phyloP scores from a whole-genome alignment of 192 early-diverging fungal species.

The Dissophora globulifera region DNA sequence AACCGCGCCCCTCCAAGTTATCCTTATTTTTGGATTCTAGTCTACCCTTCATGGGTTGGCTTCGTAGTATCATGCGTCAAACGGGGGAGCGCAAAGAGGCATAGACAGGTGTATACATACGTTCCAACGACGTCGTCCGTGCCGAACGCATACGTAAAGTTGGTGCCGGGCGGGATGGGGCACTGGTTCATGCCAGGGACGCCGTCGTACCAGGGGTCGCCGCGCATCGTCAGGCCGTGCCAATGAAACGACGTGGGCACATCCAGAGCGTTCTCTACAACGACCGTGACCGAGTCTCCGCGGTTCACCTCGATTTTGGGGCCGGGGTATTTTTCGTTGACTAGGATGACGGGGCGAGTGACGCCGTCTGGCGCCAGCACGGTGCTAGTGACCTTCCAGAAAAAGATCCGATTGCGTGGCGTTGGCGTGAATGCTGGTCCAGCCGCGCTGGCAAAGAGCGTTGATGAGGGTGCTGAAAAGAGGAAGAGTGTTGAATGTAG shows the following conservation, averaged over 20 bases:
- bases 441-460: conserved; percentile 16
- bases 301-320: conserved; percentile 61
- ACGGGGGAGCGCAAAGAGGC: too few relatives aligned
- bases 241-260: conserved; percentile 61
- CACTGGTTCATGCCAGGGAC: conserved; percentile 72
- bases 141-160: conserved; percentile 58
- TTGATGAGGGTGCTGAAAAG: not conserved
- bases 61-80: too few relatives aligned
- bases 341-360: conserved; percentile 52
- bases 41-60: too few relatives aligned
- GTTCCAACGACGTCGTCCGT: conserved; percentile 54
- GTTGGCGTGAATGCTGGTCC: conserved; percentile 37
- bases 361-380: conserved; percentile 57
- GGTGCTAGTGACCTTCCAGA: conserved; percentile 44
- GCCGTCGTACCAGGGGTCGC: conserved; percentile 57
- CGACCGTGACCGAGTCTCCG: conserved; percentile 59
- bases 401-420: conserved; percentile 49
- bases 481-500: conserved; percentile 13
- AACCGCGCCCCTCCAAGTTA: too few relatives aligned
- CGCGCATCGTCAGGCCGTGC: conserved; percentile 59
- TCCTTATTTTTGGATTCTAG: too few relatives aligned
- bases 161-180: conserved; percentile 57
- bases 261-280: conserved; percentile 58
- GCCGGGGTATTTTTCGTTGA: conserved; percentile 68
- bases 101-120: too few relatives aligned